These are phyloP conservation scores for Boletus holoroseus DNA, from an alignment of 1,284 basidiomycete species.

Conservation along the genomic window DNA sequence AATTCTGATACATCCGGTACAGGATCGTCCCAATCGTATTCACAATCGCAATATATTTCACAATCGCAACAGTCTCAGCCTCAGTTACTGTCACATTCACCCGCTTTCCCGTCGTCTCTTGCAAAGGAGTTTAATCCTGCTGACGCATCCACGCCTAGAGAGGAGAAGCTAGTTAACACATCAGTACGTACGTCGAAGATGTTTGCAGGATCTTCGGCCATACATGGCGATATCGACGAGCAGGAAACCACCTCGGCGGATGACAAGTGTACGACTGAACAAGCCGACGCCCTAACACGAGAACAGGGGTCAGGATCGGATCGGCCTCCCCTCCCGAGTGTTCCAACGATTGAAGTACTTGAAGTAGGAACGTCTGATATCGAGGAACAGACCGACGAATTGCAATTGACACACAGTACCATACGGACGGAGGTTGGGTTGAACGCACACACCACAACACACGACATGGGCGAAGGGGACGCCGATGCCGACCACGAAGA, in stretches of 20 bases:
- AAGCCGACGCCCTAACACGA: neutral
- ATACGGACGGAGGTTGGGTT: neutral
- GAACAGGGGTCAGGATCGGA: neutral
- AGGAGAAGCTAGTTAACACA: neutral
- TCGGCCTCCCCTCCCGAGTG: neutral
- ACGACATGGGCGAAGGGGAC: neutral
- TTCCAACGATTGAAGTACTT: constrained; percentile 8
- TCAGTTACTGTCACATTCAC: constrained; percentile 7
- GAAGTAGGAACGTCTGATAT: constrained; percentile 10
- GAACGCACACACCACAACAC: neutral
- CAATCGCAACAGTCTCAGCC: constrained; percentile 20
- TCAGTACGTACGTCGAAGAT: constrained; percentile 5
- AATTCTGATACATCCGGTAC: constrained; percentile 30
- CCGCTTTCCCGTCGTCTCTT: constrained; percentile 18
- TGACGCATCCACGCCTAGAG: constrained; percentile 21
- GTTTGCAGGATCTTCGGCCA: neutral
- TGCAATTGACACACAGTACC: neutral
- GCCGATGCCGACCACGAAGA: neutral
- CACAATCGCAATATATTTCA: constrained; percentile 19
- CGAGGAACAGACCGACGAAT: constrained; percentile 12
- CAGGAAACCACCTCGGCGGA: neutral
- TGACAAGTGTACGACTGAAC: neutral
- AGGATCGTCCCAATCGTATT: constrained; percentile 25
- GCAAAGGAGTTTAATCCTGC: constrained; percentile 17
- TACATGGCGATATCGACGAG: neutral